Evolutionary conservation across 495 filamentous ascomycete species (phyloP).

Genomic region (Alectoria sarmentosa): DNA sequence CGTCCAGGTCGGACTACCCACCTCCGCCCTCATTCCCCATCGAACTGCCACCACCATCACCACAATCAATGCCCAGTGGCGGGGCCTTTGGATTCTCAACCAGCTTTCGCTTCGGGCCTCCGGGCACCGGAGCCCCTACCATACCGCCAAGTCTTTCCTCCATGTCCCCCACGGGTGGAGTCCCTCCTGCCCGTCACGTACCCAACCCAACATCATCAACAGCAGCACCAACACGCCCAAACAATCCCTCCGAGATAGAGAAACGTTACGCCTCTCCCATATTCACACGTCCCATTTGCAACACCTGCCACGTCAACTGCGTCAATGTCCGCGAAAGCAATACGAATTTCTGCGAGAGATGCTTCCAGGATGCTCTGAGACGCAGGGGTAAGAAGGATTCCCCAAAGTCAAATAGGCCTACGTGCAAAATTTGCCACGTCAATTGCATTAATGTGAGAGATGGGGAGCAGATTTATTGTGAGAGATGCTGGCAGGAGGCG

Average conservation of each 20-base stretch:
- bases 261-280: background rate
- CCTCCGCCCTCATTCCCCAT: background rate
- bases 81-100: background rate
- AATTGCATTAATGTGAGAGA: background rate
- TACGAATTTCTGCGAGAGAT: background rate
- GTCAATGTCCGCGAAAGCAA: background rate
- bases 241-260: background rate
- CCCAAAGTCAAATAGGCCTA: background rate
- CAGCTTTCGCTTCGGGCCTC: background rate
- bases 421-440: background rate
- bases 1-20: background rate
- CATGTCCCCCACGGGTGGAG: background rate
- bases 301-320: background rate
- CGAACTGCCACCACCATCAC: slow-evolving; percentile 6
- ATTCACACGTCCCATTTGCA: background rate
- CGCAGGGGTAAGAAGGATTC: background rate
- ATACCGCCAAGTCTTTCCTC: background rate
- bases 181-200: background rate
- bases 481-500: slow-evolving; percentile 1
- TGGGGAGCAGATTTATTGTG: background rate
- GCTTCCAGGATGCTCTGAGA: background rate
- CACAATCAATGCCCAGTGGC: background rate
- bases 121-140: background rate
- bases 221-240: background rate
- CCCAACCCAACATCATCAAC: background rate